Evolutionary conservation across 1,284 basidiomycete genomes (phyloP).

Genomic region (Ceratobasidium theobromae): DNA sequence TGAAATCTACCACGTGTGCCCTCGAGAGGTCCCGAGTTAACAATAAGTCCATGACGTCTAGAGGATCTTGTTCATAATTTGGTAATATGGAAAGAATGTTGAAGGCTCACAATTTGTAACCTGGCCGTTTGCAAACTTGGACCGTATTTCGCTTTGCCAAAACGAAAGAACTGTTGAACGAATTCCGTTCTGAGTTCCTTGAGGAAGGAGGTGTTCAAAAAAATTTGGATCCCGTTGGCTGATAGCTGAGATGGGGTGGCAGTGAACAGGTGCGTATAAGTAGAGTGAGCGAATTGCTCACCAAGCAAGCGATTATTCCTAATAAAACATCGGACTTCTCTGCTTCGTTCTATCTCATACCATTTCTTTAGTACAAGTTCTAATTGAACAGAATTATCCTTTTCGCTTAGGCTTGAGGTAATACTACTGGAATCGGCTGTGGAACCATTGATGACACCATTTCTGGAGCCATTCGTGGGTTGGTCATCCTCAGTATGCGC

Average conservation of each 20-base stretch:
- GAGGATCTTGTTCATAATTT: neutral
- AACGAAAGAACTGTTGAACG: conserved; percentile 57
- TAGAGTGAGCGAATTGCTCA: neutral
- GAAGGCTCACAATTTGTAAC: conserved; percentile 67
- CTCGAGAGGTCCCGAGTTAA: conserved; percentile 75
- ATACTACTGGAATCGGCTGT: neutral
- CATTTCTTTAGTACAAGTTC: conserved; percentile 93
- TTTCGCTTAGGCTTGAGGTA: neutral
- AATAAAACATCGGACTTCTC: conserved; percentile 89
- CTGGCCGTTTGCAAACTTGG: conserved; percentile 56
- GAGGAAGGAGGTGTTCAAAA: conserved; percentile 83
- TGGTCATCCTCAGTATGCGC: conserved; percentile 33
- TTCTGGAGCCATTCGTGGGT: conserved; percentile 16
- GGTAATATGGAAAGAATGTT: neutral
- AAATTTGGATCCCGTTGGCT: conserved; percentile 89
- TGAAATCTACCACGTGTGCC: conserved; percentile 86
- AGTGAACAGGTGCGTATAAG: neutral
- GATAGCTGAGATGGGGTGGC: conserved; percentile 56
- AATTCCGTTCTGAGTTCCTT: conserved; percentile 57
- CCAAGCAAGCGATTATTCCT: conserved; percentile 21
- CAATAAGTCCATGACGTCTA: conserved; percentile 86
- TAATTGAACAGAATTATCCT: conserved; percentile 51
- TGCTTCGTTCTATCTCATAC: conserved; percentile 80
- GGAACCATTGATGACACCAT: neutral
- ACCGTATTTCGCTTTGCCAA: conserved; percentile 67